These are phyloP conservation scores for Inga leiocalycina DNA, from an alignment of 306 rosid species.

Conservation along the genomic window DNA sequence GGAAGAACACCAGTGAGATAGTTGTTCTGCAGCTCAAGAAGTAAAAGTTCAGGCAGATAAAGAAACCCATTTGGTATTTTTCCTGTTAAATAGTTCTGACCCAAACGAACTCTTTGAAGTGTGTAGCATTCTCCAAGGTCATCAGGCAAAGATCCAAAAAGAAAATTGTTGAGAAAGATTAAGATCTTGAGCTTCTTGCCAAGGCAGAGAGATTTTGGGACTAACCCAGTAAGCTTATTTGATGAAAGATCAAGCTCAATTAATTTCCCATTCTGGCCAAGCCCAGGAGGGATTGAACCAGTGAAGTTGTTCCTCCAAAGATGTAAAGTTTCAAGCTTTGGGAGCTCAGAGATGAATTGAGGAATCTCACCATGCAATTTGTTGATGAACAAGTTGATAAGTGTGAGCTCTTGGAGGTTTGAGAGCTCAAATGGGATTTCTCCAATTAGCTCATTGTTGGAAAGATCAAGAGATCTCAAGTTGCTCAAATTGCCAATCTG, in stretches of 20 bases:
- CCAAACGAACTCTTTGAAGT: conserved; percentile 72
- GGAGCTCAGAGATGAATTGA: conserved; percentile 58
- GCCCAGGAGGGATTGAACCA: conserved; percentile 70
- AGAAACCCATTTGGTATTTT: conserved; percentile 72
- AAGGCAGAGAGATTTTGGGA: conserved; percentile 69
- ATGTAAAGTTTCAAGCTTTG: conserved; percentile 67
- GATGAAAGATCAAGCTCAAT: conserved; percentile 76
- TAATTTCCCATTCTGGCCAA: conserved; percentile 75
- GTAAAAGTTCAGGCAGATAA: conserved; percentile 71
- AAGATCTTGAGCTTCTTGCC: conserved; percentile 67
- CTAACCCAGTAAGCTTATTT: conserved; percentile 82
- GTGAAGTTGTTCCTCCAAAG: conserved; percentile 92
- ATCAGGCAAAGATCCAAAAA: conserved; percentile 79
- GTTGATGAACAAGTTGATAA: conserved; percentile 82
- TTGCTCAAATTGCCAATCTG: conserved; percentile 66
- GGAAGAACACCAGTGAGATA: conserved; percentile 69
- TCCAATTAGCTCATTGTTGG: conserved; percentile 78
- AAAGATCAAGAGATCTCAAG: conserved; percentile 72
- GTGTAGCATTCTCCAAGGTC: conserved; percentile 73
- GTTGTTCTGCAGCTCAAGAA: conserved; percentile 81
- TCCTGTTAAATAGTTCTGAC: conserved; percentile 80
- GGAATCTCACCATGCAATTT: conserved; percentile 85
- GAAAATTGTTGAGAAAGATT: conserved; percentile 75
- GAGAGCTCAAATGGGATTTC: conserved; percentile 70
- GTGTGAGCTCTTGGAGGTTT: conserved; percentile 64